Evolutionary conservation across 169 alveolate species (phyloP).

Genomic region (Cryptosporidium sp.): DNA sequence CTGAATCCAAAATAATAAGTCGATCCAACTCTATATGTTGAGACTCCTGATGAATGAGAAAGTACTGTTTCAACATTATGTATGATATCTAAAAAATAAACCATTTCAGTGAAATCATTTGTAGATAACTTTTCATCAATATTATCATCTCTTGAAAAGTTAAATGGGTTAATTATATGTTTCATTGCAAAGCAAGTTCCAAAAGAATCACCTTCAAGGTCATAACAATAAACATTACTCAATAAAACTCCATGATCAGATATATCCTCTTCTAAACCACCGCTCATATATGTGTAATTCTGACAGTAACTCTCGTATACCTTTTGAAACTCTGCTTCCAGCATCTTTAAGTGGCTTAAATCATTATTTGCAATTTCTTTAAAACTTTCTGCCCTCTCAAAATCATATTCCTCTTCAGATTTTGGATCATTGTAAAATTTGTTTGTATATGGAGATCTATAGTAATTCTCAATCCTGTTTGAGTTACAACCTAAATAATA

Average conservation of each 20-base stretch:
- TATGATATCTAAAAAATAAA: slow-evolving; percentile 44
- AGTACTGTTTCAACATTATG: slow-evolving; percentile 71
- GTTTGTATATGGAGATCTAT: slow-evolving; percentile 56
- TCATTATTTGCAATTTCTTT: slow-evolving; percentile 12
- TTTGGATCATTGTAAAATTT: slow-evolving; percentile 11
- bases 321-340: slow-evolving; percentile 44
- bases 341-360: slow-evolving; percentile 21
- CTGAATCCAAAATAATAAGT: slow-evolving; percentile 56
- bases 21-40: slow-evolving; percentile 48
- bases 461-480: slow-evolving; percentile 35
- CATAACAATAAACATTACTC: slow-evolving; percentile 71
- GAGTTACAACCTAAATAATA: slow-evolving; percentile 65
- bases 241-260: slow-evolving; percentile 47
- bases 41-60: slow-evolving; percentile 45
- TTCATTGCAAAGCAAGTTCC: slow-evolving; percentile 72
- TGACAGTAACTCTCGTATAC: slow-evolving; percentile 48
- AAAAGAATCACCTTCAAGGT: slow-evolving; percentile 63
- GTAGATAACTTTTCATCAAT: background rate
- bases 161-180: slow-evolving; percentile 49
- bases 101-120: background rate
- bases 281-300: slow-evolving; percentile 8
- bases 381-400: background rate
- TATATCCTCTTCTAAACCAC: slow-evolving; percentile 4
- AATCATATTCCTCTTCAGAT: background rate
- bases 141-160: background rate